A percentile compares a stretch with the other conserved stretches of the same genome.
Conservation (phyloP, 345 rosid genomes). For the Erucastrum elatum region DNA sequence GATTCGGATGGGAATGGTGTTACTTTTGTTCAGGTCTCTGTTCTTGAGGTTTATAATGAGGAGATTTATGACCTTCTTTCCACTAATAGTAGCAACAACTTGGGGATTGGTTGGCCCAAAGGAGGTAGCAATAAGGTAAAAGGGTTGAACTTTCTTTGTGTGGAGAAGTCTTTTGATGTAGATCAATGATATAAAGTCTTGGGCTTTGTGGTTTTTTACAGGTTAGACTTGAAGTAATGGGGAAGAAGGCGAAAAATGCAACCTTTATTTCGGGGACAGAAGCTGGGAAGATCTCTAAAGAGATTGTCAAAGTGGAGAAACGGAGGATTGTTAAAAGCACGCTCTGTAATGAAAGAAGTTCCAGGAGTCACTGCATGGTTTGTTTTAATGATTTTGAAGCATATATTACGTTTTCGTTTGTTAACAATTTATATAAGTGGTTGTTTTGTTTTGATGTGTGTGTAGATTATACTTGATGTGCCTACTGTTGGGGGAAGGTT, state of each 20-base stretch:
- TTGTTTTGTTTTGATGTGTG: conserved; percentile 3
- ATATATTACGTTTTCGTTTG: background rate
- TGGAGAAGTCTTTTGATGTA: background rate
- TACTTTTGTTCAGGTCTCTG: conserved; percentile 84
- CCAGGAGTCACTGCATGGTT: conserved; percentile 98
- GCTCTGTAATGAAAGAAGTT: conserved; percentile 87
- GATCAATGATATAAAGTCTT: background rate
- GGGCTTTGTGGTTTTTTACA: conserved; percentile 31
- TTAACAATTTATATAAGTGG: background rate
- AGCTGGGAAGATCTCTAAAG: conserved; percentile 85
- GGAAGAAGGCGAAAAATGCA: conserved; percentile 94
- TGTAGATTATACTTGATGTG: conserved; percentile 86
- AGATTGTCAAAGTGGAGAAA: conserved; percentile 94
- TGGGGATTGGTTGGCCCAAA: conserved; percentile 84
- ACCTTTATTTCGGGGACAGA: conserved; percentile 82
- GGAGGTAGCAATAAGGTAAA: conserved; percentile 73
- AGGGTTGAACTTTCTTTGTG: background rate
- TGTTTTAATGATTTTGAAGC: conserved; percentile 18
- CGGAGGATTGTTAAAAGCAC: conserved; percentile 93
- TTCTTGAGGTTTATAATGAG: conserved; percentile 90
- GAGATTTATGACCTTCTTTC: conserved; percentile 92
- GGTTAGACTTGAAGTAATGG: conserved; percentile 97
- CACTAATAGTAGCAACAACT: conserved; percentile 58
- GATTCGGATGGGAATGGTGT: conserved; percentile 54
- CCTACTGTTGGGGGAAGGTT: conserved; percentile 95